Conservation (phyloP, 345 rosid genomes). For the Populus tremula region DNA sequence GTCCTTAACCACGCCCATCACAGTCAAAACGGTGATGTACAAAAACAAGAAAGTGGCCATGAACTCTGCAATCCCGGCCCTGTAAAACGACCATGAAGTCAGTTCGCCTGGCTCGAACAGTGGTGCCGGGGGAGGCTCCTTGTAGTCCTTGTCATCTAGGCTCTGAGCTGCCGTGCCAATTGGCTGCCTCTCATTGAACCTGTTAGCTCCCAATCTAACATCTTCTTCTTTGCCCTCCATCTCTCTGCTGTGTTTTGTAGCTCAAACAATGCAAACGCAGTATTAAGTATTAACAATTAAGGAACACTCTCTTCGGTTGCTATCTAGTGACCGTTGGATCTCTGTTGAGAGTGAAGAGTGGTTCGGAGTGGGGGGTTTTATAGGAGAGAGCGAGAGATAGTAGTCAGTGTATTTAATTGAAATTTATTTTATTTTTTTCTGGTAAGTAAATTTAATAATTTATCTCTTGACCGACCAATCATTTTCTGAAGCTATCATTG, state of each 20-base stretch:
- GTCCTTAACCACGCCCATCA: constrained; percentile 15
- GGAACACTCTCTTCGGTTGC: not conserved
- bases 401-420: constrained; percentile 14
- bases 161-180: constrained; percentile 24
- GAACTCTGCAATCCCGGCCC: constrained; percentile 24
- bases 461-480: constrained; percentile 34
- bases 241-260: not conserved
- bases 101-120: constrained; percentile 11
- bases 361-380: constrained; percentile 10
- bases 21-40: constrained; percentile 20
- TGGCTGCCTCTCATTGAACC: constrained; percentile 20
- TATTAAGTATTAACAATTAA: not conserved
- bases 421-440: not conserved
- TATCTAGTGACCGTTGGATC: not conserved
- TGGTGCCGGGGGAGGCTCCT: constrained; percentile 21
- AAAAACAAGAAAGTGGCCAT: constrained; percentile 19
- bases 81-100: constrained; percentile 21
- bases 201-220: constrained; percentile 28
- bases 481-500: not conserved
- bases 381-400: constrained; percentile 10
- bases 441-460: not conserved
- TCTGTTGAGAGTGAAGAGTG: not conserved
- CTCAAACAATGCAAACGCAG: not conserved
- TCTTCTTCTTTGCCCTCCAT: constrained; percentile 30
- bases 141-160: constrained; percentile 23